phyloP scores from a whole-genome alignment of 164 flowering plant genomes.

The Umbilicus rupestris region DNA sequence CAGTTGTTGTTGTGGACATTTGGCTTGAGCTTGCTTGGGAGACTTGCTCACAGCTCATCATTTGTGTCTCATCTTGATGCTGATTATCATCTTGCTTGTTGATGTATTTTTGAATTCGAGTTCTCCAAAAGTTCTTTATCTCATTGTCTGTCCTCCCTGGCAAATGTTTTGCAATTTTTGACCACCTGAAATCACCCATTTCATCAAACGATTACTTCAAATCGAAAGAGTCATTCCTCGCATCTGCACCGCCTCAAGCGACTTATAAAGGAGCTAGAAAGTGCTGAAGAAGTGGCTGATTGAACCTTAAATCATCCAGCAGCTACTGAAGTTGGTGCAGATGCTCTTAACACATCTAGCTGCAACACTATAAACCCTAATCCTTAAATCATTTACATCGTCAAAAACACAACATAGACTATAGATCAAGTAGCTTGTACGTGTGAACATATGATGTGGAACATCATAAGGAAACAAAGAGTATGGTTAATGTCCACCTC shows the following conservation, averaged over 20 bases:
- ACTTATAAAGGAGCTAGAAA: too few relatives aligned
- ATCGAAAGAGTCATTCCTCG: too few relatives aligned
- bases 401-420: not conserved
- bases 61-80: not conserved
- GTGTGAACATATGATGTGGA: not conserved
- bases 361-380: not conserved
- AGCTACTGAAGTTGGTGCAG: too few relatives aligned
- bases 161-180: constrained; percentile 67
- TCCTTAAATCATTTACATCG: not conserved
- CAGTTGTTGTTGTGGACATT: constrained; percentile 4
- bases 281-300: too few relatives aligned
- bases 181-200: constrained; percentile 38
- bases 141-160: constrained; percentile 82
- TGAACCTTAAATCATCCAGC: too few relatives aligned
- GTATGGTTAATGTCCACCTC: constrained; percentile 7
- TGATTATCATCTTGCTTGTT: constrained; percentile 15
- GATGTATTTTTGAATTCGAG: constrained; percentile 64
- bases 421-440: not conserved
- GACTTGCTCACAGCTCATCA: constrained; percentile 5
- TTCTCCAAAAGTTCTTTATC: constrained; percentile 74
- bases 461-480: not conserved
- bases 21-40: constrained; percentile 8
- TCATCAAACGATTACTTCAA: not conserved
- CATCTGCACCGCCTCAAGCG: not conserved
- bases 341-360: too few relatives aligned